Base-by-base conservation (phyloP, 345 rosid species). In the Ceriops decandra region DNA sequence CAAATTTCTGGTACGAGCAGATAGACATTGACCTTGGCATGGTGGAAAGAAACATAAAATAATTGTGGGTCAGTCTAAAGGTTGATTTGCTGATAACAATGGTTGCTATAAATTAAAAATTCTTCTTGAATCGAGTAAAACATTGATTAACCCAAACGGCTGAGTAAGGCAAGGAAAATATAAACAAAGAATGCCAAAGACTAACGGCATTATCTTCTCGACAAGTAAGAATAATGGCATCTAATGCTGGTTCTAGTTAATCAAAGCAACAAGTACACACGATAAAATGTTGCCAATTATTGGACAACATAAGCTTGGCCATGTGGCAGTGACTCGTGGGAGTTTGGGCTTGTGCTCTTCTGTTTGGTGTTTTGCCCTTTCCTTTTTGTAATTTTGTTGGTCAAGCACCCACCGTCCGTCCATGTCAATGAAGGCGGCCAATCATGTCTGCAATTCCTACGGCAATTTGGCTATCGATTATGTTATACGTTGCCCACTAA, bases 21-120 rank as follows among this genome's bases (percentile, higher is more conserved):
- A 69, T 74, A 64, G 52, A 71, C 66, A 70, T 68, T 68, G 76
- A 74, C 71, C 47, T 64, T 64, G 65, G 49, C 32, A 22, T 2
- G 4, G 58, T 11, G 20, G 58, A 21, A 54, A 22, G 58, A 22
- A n/a, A 54, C 9, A 8, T 21, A 54, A 2, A 7, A 6, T n/a
- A n/a, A 9, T 8, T 6, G 22, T 26, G 20, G 20, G 57, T 21
- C 4, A 27, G 58, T 53, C 57, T 7, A 46, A 54, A 35, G 35
- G 63, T 64, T 59, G 56, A 24, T 32, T 75, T 60, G 32, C 3
- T 63, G 60, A 66, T 49, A 49, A 66, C 46, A 53, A 52, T 47
- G 60, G 33, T 57, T 22, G 60, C 20, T 60, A 47, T 61, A 49
- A 65, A 65, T 24, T 58, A 65, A 62, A 10, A 52, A 32, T 53